A percentile compares a stretch with the other conserved stretches of the same genome.
phyloP scores from a whole-genome alignment of 805 yeast genomes.

The Yarrowia bubula region DNA sequence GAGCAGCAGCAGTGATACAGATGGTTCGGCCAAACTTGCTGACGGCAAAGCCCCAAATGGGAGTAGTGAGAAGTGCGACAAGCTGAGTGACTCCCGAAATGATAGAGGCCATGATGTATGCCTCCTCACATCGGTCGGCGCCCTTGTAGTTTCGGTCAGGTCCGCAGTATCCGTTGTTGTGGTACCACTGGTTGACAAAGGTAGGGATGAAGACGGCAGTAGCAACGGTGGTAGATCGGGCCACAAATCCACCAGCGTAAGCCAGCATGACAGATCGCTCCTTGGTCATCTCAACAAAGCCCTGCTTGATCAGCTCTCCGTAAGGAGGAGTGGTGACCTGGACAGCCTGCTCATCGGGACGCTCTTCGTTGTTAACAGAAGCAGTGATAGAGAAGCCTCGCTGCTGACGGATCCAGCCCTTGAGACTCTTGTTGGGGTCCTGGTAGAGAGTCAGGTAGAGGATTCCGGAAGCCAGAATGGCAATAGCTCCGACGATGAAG shows the following conservation, averaged over 20 bases:
- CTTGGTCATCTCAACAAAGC: slow-evolving; percentile 47
- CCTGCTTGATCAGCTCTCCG: slow-evolving; percentile 46
- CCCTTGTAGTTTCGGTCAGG: slow-evolving; percentile 30
- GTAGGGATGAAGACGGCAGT: slow-evolving; percentile 62
- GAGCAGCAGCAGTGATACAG: slow-evolving; percentile 36
- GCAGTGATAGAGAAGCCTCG: slow-evolving; percentile 36
- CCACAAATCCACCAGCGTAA: slow-evolving; percentile 59
- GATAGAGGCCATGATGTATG: slow-evolving; percentile 63
- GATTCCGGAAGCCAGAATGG: slow-evolving; percentile 44
- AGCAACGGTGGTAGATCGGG: slow-evolving; percentile 61
- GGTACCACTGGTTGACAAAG: slow-evolving; percentile 56
- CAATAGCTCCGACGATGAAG: slow-evolving; percentile 46
- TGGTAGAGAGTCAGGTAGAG: slow-evolving; percentile 40
- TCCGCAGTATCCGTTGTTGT: slow-evolving; percentile 51
- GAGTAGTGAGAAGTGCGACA: slow-evolving; percentile 57
- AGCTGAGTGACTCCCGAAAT: slow-evolving; percentile 66
- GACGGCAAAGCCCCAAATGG: slow-evolving; percentile 59
- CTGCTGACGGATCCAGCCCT: slow-evolving; percentile 37
- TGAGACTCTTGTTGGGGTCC: slow-evolving; percentile 40
- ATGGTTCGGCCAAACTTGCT: slow-evolving; percentile 47
- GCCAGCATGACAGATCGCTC: slow-evolving; percentile 54
- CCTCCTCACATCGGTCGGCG: slow-evolving; percentile 42
- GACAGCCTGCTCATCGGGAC: slow-evolving; percentile 29
- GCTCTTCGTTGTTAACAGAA: slow-evolving; percentile 35
- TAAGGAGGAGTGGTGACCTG: slow-evolving; percentile 38